Conservation (phyloP, 2,329 filamentous ascomycete species). For the Metarhizium robertsii region DNA sequence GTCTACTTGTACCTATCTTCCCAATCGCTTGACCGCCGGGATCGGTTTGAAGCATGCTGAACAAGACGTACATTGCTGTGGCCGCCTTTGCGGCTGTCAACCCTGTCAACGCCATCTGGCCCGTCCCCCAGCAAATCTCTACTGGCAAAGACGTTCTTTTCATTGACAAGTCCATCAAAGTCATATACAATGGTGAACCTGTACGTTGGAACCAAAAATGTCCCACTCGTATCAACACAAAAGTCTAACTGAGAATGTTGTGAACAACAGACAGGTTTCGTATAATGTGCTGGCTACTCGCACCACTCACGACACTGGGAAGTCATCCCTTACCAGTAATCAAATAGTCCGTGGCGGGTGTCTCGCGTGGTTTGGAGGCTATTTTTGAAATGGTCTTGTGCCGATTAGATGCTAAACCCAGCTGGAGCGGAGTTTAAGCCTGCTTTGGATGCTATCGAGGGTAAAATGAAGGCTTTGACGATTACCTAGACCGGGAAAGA, state of each 20-base stretch:
- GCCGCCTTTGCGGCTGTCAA: conserved; percentile 27
- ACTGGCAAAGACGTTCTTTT: conserved; percentile 44
- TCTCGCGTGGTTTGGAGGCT: conserved; percentile 50
- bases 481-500: conserved; percentile 48
- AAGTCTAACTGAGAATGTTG: conserved; percentile 10
- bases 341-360: conserved; percentile 44
- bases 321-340: conserved; percentile 33
- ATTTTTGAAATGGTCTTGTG: conserved; percentile 62
- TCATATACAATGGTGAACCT: conserved; percentile 47
- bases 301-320: conserved; percentile 35
- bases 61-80: conserved; percentile 19
- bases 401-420: conserved; percentile 66
- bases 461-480: conserved; percentile 47
- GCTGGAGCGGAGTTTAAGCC: conserved; percentile 60
- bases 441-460: conserved; percentile 27
- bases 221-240: neutral
- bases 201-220: conserved; percentile 13
- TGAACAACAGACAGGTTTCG: neutral
- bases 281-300: neutral
- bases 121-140: conserved; percentile 39
- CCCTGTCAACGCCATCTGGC: conserved; percentile 47
- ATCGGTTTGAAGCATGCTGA: neutral
- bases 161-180: conserved; percentile 39
- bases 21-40: no score
- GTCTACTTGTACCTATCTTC: no score